These are phyloP conservation scores for Tolypocladium tundrense DNA, from an alignment of 2,329 filamentous ascomycete genomes.

Conservation along the genomic window DNA sequence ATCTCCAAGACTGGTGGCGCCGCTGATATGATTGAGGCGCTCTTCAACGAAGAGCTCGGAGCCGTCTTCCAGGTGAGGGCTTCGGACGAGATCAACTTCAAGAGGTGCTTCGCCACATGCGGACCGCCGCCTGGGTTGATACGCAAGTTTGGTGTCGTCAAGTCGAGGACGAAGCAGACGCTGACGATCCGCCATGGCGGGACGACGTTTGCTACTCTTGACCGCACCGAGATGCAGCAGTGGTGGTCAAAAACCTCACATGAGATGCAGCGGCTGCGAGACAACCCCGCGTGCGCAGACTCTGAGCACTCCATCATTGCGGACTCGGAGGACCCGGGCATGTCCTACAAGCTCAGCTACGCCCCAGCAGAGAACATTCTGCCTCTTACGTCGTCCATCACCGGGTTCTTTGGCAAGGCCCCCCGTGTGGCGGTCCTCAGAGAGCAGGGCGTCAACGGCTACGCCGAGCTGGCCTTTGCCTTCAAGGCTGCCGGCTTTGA, in stretches of 20 bases:
- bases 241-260: conserved; percentile 84
- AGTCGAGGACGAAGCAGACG: conserved; percentile 58
- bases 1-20: conserved; percentile 52
- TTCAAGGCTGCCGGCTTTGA: conserved; percentile 88
- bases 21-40: conserved; percentile 58
- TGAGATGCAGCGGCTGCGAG: conserved; percentile 81
- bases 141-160: conserved; percentile 72
- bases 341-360: conserved; percentile 76
- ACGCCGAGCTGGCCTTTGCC: conserved; percentile 96
- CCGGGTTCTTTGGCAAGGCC: conserved; percentile 42
- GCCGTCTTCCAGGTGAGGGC: conserved; percentile 92
- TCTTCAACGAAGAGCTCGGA: conserved; percentile 95
- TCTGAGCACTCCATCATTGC: conserved; percentile 67
- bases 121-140: conserved; percentile 74
- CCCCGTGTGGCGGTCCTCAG: conserved; percentile 84
- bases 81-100: conserved; percentile 74
- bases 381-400: conserved; percentile 40
- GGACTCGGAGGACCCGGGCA: conserved; percentile 68
- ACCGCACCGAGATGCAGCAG: conserved; percentile 67
- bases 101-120: conserved; percentile 81
- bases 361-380: conserved; percentile 68
- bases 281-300: conserved; percentile 81
- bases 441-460: conserved; percentile 91
- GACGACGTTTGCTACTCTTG: conserved; percentile 56
- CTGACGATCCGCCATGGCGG: conserved; percentile 66